These are phyloP conservation scores for Alternaria alternata DNA, from an alignment of 2,329 filamentous ascomycete genomes.

Conservation along the genomic window DNA sequence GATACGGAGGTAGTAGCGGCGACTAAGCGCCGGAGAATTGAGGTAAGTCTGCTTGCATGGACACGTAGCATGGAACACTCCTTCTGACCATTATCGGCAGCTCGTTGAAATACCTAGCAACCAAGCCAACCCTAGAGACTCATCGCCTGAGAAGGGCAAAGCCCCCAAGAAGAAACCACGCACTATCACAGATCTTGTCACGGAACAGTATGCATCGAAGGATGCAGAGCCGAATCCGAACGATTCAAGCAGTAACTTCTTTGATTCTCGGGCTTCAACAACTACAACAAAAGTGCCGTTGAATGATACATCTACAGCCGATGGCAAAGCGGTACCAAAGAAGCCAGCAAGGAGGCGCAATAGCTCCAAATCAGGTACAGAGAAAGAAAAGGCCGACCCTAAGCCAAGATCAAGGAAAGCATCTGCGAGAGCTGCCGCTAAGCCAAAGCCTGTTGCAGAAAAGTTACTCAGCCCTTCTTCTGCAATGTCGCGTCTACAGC, in stretches of 20 bases:
- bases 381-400: conserved; percentile 23
- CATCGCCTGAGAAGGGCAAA: conserved; percentile 45
- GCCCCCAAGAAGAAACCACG: conserved; percentile 49
- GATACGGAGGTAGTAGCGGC: conserved; percentile 9
- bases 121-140: conserved; percentile 28
- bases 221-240: conserved; percentile 11
- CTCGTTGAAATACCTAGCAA: conserved; percentile 39
- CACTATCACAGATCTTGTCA: conserved; percentile 52
- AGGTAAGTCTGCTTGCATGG: conserved; percentile 24
- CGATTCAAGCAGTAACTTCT: conserved; percentile 33
- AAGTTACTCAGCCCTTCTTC: conserved; percentile 50
- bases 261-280: conserved; percentile 28
- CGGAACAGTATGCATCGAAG: conserved; percentile 42
- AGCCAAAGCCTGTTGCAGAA: conserved; percentile 39
- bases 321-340: conserved; percentile 16
- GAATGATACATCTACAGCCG: conserved; percentile 29
- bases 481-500: conserved; percentile 34
- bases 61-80: background rate
- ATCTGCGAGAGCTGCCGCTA: conserved; percentile 36
- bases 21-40: conserved; percentile 42
- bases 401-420: conserved; percentile 35
- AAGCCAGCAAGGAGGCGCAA: conserved; percentile 35
- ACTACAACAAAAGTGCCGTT: conserved; percentile 35
- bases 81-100: conserved; percentile 14
- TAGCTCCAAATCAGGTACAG: conserved; percentile 26